Percentiles rank a stretch among this genome's conserved stretches.
Evolutionary conservation across 1,139 yeast species (phyloP).

Genomic region (Candida mesenterica): DNA sequence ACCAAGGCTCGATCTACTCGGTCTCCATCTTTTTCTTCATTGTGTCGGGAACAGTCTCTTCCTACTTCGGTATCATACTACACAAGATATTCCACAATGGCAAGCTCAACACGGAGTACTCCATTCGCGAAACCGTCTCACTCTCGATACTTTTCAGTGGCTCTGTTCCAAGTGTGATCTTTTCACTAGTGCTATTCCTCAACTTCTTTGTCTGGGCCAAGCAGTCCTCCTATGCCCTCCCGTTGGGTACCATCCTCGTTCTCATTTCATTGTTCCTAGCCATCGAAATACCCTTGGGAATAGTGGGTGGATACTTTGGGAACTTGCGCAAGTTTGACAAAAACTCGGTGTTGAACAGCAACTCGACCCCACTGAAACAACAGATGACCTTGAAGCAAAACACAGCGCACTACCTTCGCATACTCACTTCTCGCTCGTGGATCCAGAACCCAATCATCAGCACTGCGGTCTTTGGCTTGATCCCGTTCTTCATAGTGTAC

Average conservation of each 20-base stretch:
- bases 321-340: constrained; percentile 32
- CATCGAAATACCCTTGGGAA: constrained; percentile 70
- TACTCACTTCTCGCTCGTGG: constrained; percentile 13
- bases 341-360: constrained; percentile 16
- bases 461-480: constrained; percentile 52
- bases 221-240: constrained; percentile 74
- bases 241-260: constrained; percentile 30
- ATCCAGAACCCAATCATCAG: constrained; percentile 25
- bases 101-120: constrained; percentile 27
- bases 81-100: constrained; percentile 51
- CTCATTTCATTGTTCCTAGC: constrained; percentile 43
- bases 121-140: constrained; percentile 13
- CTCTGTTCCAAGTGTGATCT: constrained; percentile 55
- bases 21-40: constrained; percentile 61
- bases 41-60: constrained; percentile 70
- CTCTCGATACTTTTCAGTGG: constrained; percentile 59
- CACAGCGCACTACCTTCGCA: constrained; percentile 5
- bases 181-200: constrained; percentile 52
- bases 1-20: constrained; percentile 65
- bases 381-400: constrained; percentile 6
- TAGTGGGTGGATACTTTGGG: constrained; percentile 69
- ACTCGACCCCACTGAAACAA: constrained; percentile 2
- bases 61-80: constrained; percentile 65
- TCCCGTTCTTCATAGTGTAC: constrained; percentile 79
- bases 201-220: constrained; percentile 76